Conservation (phyloP, 2,329 filamentous ascomycete genomes). For the Sordariomycetes sp. region DNA sequence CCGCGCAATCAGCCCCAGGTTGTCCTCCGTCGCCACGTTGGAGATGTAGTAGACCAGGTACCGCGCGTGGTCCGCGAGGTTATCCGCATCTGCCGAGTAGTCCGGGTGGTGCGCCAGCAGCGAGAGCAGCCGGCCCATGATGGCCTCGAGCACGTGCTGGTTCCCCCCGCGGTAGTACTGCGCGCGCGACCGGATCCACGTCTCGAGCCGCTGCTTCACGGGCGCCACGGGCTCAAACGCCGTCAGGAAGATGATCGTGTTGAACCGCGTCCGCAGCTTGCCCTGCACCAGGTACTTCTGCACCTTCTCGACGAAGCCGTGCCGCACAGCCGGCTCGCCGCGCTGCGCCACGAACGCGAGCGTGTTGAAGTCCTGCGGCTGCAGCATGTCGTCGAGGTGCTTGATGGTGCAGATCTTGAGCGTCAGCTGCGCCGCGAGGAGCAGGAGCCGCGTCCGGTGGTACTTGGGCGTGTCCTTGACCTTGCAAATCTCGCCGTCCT, state of each 20-base stretch:
- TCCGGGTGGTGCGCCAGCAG: constrained; percentile 90
- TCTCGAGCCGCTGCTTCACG: constrained; percentile 63
- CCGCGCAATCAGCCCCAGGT: constrained; percentile 79
- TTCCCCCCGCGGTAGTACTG: constrained; percentile 46
- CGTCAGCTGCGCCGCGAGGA: constrained; percentile 66
- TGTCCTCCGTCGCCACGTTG: constrained; percentile 72
- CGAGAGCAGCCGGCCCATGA: constrained; percentile 72
- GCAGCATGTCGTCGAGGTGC: constrained; percentile 62
- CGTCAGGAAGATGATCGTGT: constrained; percentile 77
- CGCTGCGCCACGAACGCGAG: constrained; percentile 77
- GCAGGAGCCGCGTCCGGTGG: constrained; percentile 69
- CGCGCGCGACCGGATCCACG: constrained; percentile 78
- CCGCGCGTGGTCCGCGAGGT: constrained; percentile 68
- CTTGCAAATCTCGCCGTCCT: constrained; percentile 70
- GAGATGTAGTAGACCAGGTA: constrained; percentile 86
- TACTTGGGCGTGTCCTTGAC: constrained; percentile 59
- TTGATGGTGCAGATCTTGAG: constrained; percentile 75
- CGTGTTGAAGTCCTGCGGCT: constrained; percentile 62
- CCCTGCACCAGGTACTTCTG: constrained; percentile 79
- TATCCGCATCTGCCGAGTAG: constrained; percentile 52
- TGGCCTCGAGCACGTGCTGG: constrained; percentile 60
- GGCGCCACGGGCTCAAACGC: constrained; percentile 76
- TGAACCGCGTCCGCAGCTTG: constrained; percentile 63
- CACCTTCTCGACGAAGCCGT: constrained; percentile 67
- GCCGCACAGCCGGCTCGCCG: constrained; percentile 56